A percentile compares a stretch with the other conserved stretches of the same genome.
These are phyloP conservation scores for Boletus rex-veris DNA, from an alignment of 768 basidiomycete species.

Conservation along the genomic window DNA sequence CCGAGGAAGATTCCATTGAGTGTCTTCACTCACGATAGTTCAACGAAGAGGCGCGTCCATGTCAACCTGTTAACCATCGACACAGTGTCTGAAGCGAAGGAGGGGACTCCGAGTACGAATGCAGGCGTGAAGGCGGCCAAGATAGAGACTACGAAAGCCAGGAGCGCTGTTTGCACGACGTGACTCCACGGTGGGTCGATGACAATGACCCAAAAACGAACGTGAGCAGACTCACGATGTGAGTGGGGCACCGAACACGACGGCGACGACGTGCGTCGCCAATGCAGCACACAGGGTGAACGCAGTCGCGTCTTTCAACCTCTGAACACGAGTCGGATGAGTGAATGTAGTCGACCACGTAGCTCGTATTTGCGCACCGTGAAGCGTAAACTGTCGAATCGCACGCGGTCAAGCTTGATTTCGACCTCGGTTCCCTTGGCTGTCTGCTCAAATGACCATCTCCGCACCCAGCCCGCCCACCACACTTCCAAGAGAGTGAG, in stretches of 20 bases:
- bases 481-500: conserved; percentile 54
- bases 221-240: conserved; percentile 40
- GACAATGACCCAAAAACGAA: not conserved
- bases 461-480: conserved; percentile 69
- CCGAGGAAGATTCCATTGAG: not conserved
- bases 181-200: conserved; percentile 37
- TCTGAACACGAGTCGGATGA: conserved; percentile 36
- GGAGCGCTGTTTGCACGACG: conserved; percentile 56
- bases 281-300: conserved; percentile 51
- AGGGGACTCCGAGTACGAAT: conserved; percentile 65
- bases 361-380: conserved; percentile 33
- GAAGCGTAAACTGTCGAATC: conserved; percentile 36
- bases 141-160: conserved; percentile 66
- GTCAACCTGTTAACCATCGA: conserved; percentile 56
- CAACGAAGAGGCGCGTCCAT: conserved; percentile 79
- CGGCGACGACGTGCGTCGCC: conserved; percentile 44
- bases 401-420: conserved; percentile 40
- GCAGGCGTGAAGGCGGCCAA: conserved; percentile 65
- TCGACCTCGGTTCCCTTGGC: conserved; percentile 42
- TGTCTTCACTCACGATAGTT: conserved; percentile 62
- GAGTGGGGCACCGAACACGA: conserved; percentile 77
- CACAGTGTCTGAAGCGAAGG: conserved; percentile 37
- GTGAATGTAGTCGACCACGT: not conserved
- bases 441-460: conserved; percentile 49
- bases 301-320: conserved; percentile 45